Evolutionary conservation across 148 eudicot species (phyloP).

Genomic region (Arctostaphylos glauca): DNA sequence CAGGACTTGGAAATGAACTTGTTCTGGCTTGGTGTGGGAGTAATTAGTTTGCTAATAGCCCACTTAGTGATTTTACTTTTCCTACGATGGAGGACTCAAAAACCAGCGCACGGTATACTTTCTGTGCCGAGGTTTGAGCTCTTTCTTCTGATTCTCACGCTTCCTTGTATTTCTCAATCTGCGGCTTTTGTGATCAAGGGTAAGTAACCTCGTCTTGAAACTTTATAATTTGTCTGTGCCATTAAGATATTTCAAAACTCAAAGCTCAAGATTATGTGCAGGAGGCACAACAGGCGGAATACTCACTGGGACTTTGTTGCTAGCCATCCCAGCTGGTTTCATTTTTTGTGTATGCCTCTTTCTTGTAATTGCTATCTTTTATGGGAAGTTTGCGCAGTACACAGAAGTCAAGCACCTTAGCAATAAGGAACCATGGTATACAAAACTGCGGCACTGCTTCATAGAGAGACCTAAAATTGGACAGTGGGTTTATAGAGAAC

Average conservation of each 20-base stretch:
- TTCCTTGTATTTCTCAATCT: constrained; percentile 22
- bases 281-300: constrained; percentile 19
- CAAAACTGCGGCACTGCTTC: constrained; percentile 4
- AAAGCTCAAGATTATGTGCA: neutral
- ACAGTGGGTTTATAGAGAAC: constrained; percentile 15
- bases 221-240: neutral
- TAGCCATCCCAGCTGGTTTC: constrained; percentile 20
- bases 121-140: constrained; percentile 20
- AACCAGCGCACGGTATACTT: constrained; percentile 7
- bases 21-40: constrained; percentile 27
- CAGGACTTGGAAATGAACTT: constrained; percentile 20
- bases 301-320: constrained; percentile 18
- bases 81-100: constrained; percentile 18
- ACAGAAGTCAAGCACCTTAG: constrained; percentile 1
- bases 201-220: neutral
- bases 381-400: constrained; percentile 16
- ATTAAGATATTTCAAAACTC: neutral
- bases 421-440: neutral
- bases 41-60: constrained; percentile 13
- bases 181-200: constrained; percentile 22
- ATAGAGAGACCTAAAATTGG: constrained; percentile 10
- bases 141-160: constrained; percentile 20
- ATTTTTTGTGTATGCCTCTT: constrained; percentile 20
- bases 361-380: constrained; percentile 17
- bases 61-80: constrained; percentile 6